Evolutionary conservation across 2,329 filamentous ascomycete species (phyloP), one percentile per base, ranked within the genome.

Genomic region (Cladorrhinum sp.): DNA sequence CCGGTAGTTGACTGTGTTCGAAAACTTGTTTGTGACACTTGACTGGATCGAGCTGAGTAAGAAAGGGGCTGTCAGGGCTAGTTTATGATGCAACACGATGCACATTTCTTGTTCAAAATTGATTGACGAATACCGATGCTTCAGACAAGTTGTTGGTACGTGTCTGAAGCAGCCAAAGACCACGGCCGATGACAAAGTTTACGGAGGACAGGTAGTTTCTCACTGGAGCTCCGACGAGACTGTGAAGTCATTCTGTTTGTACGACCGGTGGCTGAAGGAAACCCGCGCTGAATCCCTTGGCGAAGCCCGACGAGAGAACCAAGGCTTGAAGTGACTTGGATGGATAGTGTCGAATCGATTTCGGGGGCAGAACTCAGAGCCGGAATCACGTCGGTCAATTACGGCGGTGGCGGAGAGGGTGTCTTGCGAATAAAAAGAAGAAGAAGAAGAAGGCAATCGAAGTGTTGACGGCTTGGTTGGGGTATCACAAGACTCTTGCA

Each of bases 241-340:
- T 10, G 41, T 18, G 41, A 12, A 18, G 41, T n/a, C 3, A 9
- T 55, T 24, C 27, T 29, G 20, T 45, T 25, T 55, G 52, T 45
- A 29, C 18, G n/a, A 55, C 32, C 9, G 32, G 18, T 38, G 52
- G 52, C 52, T 55, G 32, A 38, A 55, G 52, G 18, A 55, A 38
- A 24, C 20, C 32, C 50, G 50, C 27, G 27, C 50, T 38, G 52
- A 55, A 9, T 45, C 38, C 52, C 32, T 45, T 45, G 52, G 32
- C 29, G 12, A 38, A 24, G 18, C 25, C 22, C 20, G 52, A 45
- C 50, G 6, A 18, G 18, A 52, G 24, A 52, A 13, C 20, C 10
- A 29, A 25, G 50, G 50, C 51, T 23, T 20, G 29, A 23, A 38
- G 18, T 36, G 51, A 54, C 29, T 41, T 16, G n/a, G 29, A 38